A percentile compares a stretch with the other conserved stretches of the same genome.
Conservation (phyloP, 169 alveolate genomes). For the Cyclospora cayetanensis region DNA sequence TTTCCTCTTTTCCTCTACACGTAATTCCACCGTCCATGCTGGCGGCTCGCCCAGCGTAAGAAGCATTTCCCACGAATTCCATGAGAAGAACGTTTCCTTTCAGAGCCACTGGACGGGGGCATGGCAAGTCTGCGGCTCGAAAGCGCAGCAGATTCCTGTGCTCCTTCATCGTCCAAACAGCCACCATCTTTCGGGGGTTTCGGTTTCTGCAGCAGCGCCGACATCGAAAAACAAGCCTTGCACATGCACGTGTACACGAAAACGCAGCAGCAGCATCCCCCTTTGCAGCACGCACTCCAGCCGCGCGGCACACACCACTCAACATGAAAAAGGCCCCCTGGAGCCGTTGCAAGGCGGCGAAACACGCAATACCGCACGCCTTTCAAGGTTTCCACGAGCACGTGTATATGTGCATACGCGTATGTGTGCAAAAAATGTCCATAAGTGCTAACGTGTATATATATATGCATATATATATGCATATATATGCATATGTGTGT, state of each 20-base stretch:
- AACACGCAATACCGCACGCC: too few relatives aligned
- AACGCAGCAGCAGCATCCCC: conserved; percentile 17
- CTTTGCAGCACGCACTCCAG: too few relatives aligned
- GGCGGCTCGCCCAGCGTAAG: conserved; percentile 77
- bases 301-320: neutral
- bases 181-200: conserved; percentile 99
- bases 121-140: conserved; percentile 82
- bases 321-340: neutral
- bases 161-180: conserved; percentile 99
- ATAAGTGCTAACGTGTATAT: neutral
- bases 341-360: too few relatives aligned
- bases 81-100: conserved; percentile 97
- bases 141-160: conserved; percentile 95
- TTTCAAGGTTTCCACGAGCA: conserved; percentile 65
- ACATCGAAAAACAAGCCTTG: conserved; percentile 91
- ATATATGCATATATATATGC: neutral
- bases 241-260: conserved; percentile 80
- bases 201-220: conserved; percentile 86
- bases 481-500: neutral
- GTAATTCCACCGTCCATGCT: conserved; percentile 59
- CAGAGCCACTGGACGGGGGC: conserved; percentile 79
- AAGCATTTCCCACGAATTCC: conserved; percentile 93
- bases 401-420: neutral
- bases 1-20: neutral
- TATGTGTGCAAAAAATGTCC: neutral